Percentiles rank a stretch among this genome's conserved stretches.
Conservation (phyloP, 2,329 filamentous ascomycete species). For the Gaeumannomyces sp. region DNA sequence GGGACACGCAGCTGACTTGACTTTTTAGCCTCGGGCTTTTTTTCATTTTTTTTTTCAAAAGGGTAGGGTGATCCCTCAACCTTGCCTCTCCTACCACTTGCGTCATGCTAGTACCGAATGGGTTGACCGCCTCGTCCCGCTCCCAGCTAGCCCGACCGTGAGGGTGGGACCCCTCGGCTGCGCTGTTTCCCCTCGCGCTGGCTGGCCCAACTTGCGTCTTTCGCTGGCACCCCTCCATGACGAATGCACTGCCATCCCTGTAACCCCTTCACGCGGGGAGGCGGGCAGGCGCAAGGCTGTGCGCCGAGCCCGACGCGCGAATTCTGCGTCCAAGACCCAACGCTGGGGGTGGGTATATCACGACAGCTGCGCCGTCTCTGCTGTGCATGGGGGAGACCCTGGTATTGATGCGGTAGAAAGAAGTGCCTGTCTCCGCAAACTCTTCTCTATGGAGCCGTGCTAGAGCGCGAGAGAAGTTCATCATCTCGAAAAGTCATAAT, state of each 20-base stretch:
- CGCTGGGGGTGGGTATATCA: not conserved
- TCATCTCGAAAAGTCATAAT: not conserved
- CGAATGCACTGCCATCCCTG: not conserved
- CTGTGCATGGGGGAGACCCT: not conserved
- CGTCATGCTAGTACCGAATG: conserved; percentile 2
- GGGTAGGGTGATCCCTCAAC: not conserved
- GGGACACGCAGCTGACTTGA: not conserved
- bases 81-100: not conserved
- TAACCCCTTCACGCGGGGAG: not conserved
- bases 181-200: not conserved
- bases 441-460: not conserved
- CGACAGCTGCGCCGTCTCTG: no score
- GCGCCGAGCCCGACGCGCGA: not conserved
- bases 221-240: not conserved
- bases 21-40: not conserved
- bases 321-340: not conserved
- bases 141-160: not conserved
- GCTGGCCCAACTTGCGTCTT: not conserved
- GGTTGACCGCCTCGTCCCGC: conserved; percentile 8
- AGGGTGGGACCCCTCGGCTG: not conserved
- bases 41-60: no score
- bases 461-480: not conserved
- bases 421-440: not conserved
- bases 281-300: not conserved
- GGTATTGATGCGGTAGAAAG: not conserved